A percentile compares a stretch with the other conserved stretches of the same genome.
These are phyloP conservation scores for Trametes villosa DNA, from an alignment of 768 basidiomycete species.

Conservation along the genomic window DNA sequence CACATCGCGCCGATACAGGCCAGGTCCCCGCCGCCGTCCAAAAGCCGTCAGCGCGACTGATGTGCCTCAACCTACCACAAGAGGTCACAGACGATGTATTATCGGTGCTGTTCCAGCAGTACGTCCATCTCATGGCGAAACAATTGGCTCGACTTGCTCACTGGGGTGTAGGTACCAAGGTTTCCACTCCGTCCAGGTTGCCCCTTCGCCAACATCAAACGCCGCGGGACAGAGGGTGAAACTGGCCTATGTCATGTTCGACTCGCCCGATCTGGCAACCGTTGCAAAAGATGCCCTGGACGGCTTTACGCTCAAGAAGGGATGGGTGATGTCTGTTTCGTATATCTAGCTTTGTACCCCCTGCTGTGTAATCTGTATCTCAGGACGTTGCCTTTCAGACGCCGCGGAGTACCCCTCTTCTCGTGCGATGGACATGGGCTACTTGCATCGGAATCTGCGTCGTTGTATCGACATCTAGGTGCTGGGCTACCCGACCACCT, in stretches of 20 bases:
- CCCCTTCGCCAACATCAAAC: constrained; percentile 69
- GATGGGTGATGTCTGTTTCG: constrained; percentile 80
- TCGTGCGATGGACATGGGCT: too few species aligned
- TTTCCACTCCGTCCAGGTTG: constrained; percentile 72
- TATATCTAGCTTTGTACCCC: constrained; percentile 51
- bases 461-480: too few species aligned
- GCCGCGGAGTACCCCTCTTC: too few species aligned
- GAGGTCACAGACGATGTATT: constrained; percentile 90
- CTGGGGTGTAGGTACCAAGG: constrained; percentile 71
- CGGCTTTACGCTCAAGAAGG: constrained; percentile 86
- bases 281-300: constrained; percentile 83
- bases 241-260: constrained; percentile 81
- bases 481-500: too few species aligned
- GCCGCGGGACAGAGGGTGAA: constrained; percentile 70
- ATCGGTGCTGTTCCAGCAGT: constrained; percentile 91
- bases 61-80: constrained; percentile 87
- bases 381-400: constrained; percentile 12
- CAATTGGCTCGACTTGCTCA: constrained; percentile 1
- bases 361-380: constrained; percentile 21
- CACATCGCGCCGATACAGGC: constrained; percentile 12
- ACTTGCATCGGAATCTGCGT: too few species aligned
- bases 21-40: constrained; percentile 54
- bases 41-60: constrained; percentile 61
- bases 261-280: constrained; percentile 71
- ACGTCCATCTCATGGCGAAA: constrained; percentile 39